These are phyloP conservation scores for Sambucus nigra DNA, from an alignment of 129 eudicot genomes.

Conservation along the genomic window DNA sequence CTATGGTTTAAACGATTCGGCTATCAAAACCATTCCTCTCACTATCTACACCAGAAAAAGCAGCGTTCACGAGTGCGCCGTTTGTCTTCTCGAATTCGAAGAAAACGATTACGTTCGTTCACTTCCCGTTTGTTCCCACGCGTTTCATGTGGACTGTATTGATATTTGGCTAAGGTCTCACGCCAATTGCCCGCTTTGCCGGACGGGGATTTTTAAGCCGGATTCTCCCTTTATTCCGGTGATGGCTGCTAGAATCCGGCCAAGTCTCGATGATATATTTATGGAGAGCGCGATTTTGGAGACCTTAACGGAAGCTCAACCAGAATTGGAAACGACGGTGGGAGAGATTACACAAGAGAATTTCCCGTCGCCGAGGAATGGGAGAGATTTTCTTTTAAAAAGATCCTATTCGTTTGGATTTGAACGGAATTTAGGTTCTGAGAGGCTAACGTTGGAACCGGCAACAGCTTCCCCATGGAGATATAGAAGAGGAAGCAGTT, in stretches of 20 bases:
- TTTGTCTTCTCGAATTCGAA: constrained; percentile 74
- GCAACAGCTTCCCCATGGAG: constrained; percentile 78
- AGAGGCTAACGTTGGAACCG: constrained; percentile 56
- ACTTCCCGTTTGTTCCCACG: constrained; percentile 77
- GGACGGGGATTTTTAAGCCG: constrained; percentile 58
- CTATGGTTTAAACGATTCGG: constrained; percentile 66
- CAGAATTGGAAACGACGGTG: constrained; percentile 23
- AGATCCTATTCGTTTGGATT: constrained; percentile 90
- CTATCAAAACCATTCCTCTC: constrained; percentile 72
- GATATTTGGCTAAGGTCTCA: constrained; percentile 87
- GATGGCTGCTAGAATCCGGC: constrained; percentile 87
- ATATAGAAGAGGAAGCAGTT: constrained; percentile 49
- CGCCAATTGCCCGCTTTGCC: constrained; percentile 92
- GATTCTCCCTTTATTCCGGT: constrained; percentile 73
- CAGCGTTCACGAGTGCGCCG: constrained; percentile 66
- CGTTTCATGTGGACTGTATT: constrained; percentile 89
- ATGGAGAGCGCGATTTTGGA: constrained; percentile 48
- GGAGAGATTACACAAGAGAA: constrained; percentile 41
- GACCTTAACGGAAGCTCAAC: constrained; percentile 25
- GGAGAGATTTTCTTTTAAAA: constrained; percentile 58
- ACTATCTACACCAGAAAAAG: constrained; percentile 52
- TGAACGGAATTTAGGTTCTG: constrained; percentile 80
- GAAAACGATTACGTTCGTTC: constrained; percentile 86
- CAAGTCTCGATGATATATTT: constrained; percentile 69
- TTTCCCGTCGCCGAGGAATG: constrained; percentile 49